Conservation (phyloP, 129 eudicot species). For the Calendula officinalis region DNA sequence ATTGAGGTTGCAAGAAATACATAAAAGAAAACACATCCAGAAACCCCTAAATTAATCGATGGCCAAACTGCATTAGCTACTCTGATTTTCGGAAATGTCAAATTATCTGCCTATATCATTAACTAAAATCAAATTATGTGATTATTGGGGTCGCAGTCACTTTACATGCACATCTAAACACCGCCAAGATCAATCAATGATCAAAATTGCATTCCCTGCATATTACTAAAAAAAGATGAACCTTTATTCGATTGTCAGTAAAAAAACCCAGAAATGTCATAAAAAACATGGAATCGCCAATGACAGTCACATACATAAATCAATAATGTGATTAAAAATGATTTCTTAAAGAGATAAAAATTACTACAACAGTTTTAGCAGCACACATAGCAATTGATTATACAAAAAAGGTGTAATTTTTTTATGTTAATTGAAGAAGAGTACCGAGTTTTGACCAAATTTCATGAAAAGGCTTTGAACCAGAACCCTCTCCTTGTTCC, state of each 20-base stretch:
- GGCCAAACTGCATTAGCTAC: no score
- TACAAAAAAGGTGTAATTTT: background rate
- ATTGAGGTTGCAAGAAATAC: background rate
- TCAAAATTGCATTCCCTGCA: background rate
- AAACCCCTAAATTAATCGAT: no score
- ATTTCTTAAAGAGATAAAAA: background rate
- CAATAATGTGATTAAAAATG: background rate
- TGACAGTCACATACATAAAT: slow-evolving; percentile 13
- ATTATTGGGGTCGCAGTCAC: background rate
- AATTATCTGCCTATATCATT: no score
- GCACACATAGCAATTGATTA: background rate
- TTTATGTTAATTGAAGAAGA: slow-evolving; percentile 21
- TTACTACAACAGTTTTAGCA: background rate
- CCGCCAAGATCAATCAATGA: background rate
- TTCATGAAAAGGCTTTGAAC: slow-evolving; percentile 39
- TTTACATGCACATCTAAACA: background rate
- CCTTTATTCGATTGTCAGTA: slow-evolving; percentile 7
- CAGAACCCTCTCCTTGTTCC: slow-evolving; percentile 65
- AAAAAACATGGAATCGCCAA: background rate
- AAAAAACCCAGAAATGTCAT: slow-evolving; percentile 11
- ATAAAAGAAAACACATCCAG: background rate
- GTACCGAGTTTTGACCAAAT: slow-evolving; percentile 75
- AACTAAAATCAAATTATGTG: no score
- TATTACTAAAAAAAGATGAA: background rate
- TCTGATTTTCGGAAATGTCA: no score